phyloP scores from a whole-genome alignment of 352 stramenopile genomes.

The Phytophthora vignae region DNA sequence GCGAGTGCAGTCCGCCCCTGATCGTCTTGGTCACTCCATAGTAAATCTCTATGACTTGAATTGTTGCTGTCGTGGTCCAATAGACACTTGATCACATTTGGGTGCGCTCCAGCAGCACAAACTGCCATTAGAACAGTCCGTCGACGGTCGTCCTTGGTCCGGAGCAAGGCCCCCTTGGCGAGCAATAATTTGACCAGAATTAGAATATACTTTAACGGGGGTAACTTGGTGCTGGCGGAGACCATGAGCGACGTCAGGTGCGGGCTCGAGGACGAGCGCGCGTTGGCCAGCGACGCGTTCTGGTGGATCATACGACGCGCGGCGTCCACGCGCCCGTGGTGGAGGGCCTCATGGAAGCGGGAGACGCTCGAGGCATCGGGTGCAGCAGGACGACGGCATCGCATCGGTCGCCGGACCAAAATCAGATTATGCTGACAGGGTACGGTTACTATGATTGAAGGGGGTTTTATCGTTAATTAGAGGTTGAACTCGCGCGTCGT shows the following conservation, averaged over 20 bases:
- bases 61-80: conserved; percentile 21
- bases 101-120: conserved; percentile 29
- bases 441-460: background rate
- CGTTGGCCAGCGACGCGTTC: conserved; percentile 25
- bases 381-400: conserved; percentile 14
- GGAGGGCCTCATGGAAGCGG: conserved; percentile 35
- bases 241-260: conserved; percentile 36
- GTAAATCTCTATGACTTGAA: conserved; percentile 13
- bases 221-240: conserved; percentile 7
- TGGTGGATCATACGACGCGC: conserved; percentile 34
- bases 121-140: conserved; percentile 32
- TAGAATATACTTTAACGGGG: conserved; percentile 5
- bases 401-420: conserved; percentile 4
- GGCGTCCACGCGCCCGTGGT: conserved; percentile 7
- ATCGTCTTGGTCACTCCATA: conserved; percentile 37
- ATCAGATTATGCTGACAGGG: background rate
- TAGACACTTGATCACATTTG: conserved; percentile 29
- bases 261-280: conserved; percentile 17
- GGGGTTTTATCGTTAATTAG: background rate
- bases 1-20: conserved; percentile 28
- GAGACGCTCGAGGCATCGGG: conserved; percentile 13
- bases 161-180: conserved; percentile 34
- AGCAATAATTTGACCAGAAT: conserved; percentile 36
- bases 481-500: background rate
- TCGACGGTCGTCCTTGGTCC: conserved; percentile 34